A percentile compares a stretch with the other conserved stretches of the same genome.
phyloP scores from a whole-genome alignment of 257 asterid species.

The Cruciata laevipes region DNA sequence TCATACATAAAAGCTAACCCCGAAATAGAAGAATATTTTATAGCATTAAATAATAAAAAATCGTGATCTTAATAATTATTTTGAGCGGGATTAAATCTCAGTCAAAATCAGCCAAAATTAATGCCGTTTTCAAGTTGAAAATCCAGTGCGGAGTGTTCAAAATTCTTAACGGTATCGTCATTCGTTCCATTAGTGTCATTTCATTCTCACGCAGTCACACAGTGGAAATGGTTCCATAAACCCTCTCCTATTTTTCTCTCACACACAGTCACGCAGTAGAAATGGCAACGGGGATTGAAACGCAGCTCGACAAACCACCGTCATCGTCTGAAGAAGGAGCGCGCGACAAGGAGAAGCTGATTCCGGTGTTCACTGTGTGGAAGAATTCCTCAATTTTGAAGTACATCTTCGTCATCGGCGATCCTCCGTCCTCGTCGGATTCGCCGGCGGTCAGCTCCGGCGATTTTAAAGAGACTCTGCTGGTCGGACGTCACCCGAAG shows the following conservation, averaged over 20 bases:
- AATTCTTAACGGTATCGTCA: not conserved
- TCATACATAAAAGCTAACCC: too few species aligned
- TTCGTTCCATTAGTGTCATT: too few species aligned
- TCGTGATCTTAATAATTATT: not conserved
- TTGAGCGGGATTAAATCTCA: not conserved
- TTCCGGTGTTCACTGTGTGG: slow-evolving; percentile 75
- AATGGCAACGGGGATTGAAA: slow-evolving; percentile 11
- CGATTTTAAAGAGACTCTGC: slow-evolving; percentile 45
- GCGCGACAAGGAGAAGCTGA: slow-evolving; percentile 35
- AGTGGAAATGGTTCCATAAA: not conserved
- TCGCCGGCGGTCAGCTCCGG: not conserved
- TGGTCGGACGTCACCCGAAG: slow-evolving; percentile 79
- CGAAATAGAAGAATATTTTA: too few species aligned
- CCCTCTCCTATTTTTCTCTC: not conserved
- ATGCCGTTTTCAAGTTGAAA: not conserved
- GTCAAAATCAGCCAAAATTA: not conserved
- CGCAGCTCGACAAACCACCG: slow-evolving; percentile 9
- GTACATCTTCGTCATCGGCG: slow-evolving; percentile 58
- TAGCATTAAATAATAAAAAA: too few species aligned
- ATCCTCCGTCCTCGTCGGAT: slow-evolving; percentile 29
- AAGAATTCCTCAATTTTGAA: slow-evolving; percentile 63
- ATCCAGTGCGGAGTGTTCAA: not conserved
- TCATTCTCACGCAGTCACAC: too few species aligned
- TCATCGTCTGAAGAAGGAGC: not conserved
- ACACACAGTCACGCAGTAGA: slow-evolving; percentile 1